Evolutionary conservation across 768 basidiomycete species (phyloP).

Genomic region (Suillus subalutaceus): DNA sequence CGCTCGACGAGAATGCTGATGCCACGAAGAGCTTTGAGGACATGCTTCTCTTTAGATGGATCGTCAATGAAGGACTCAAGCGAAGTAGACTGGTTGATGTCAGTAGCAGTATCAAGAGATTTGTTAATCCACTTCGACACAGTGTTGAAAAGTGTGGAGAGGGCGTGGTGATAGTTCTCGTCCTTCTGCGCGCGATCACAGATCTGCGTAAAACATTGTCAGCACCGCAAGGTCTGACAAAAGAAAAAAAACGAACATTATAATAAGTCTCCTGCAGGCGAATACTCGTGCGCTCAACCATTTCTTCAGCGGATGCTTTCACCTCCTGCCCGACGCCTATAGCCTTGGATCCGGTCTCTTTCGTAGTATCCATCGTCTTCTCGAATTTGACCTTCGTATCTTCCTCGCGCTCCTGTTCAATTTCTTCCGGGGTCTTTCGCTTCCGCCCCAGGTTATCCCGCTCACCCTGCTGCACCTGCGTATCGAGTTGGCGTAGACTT

Average conservation of each 20-base stretch:
- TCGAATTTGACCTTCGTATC: constrained; percentile 62
- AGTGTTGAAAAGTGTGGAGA: constrained; percentile 60
- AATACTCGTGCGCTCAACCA: constrained; percentile 41
- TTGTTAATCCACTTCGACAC: constrained; percentile 59
- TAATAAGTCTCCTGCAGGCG: constrained; percentile 55
- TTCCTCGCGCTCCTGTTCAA: constrained; percentile 38
- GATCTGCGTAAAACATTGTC: constrained; percentile 41
- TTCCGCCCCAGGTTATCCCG: constrained; percentile 59
- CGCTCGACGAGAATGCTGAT: constrained; percentile 52
- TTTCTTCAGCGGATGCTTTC: constrained; percentile 45
- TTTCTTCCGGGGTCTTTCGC: constrained; percentile 45
- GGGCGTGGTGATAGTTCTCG: constrained; percentile 55
- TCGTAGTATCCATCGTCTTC: constrained; percentile 67
- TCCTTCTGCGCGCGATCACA: constrained; percentile 67
- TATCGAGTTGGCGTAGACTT: constrained; percentile 54
- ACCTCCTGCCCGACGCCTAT: constrained; percentile 57
- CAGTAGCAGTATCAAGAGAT: constrained; percentile 51
- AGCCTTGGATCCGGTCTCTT: constrained; percentile 54
- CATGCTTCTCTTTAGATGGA: constrained; percentile 63
- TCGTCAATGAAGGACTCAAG: constrained; percentile 63
- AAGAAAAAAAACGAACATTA: constrained; percentile 40
- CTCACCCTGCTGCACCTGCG: constrained; percentile 61
- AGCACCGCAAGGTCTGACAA: not conserved
- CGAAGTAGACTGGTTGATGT: constrained; percentile 44
- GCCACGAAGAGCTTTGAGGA: constrained; percentile 51